Conservation (phyloP, 495 filamentous ascomycete genomes). For the Aspergillus nanangensis region DNA sequence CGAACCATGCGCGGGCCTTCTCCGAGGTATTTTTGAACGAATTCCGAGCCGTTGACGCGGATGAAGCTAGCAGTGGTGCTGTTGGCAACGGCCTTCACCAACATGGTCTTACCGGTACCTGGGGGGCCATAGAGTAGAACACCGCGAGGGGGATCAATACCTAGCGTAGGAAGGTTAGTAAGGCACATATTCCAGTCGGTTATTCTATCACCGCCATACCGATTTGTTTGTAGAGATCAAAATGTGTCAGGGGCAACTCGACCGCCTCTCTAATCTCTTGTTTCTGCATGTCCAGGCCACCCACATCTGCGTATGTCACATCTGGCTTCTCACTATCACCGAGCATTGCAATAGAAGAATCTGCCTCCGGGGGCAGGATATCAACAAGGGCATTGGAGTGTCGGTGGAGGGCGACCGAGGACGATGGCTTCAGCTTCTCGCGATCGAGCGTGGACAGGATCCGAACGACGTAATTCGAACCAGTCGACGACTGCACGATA, state of each 20-base stretch:
- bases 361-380: conserved; percentile 94
- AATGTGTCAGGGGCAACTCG: conserved; percentile 92
- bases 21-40: conserved; percentile 97
- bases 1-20: conserved; percentile 98
- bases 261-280: conserved; percentile 98
- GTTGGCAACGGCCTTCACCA: conserved; percentile 97
- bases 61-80: conserved; percentile 98
- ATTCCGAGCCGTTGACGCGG: conserved; percentile 94
- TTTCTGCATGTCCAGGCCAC: conserved; percentile 99
- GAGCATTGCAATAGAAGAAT: conserved; percentile 98
- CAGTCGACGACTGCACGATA: conserved; percentile 96
- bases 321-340: conserved; percentile 96
- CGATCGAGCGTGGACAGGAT: conserved; percentile 98
- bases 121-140: conserved; percentile 95
- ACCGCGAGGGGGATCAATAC: conserved; percentile 95
- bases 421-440: conserved; percentile 94
- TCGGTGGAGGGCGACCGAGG: conserved; percentile 92
- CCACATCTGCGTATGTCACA: conserved; percentile 96
- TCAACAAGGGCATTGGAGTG: conserved; percentile 98
- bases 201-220: conserved; percentile 37
- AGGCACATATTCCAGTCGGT: not conserved
- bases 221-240: conserved; percentile 97
- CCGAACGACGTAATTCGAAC: conserved; percentile 98
- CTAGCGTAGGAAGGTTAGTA: conserved; percentile 38
- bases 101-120: conserved; percentile 97